These are phyloP conservation scores for Austroboletus novae-zelandiae DNA, from an alignment of 1,284 basidiomycete genomes.

Conservation along the genomic window DNA sequence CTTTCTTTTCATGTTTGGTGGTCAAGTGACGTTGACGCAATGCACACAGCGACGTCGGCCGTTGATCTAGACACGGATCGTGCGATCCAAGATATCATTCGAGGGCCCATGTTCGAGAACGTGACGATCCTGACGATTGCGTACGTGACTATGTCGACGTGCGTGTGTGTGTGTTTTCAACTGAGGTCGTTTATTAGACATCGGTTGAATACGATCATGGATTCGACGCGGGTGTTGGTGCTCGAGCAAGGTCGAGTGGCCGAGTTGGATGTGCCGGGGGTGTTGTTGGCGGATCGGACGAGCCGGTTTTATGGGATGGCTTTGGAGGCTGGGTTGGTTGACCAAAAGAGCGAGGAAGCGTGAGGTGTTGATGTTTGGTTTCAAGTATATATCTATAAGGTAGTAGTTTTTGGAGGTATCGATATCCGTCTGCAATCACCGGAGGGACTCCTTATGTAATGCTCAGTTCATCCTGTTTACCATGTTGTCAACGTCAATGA, in stretches of 20 bases:
- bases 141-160: constrained; percentile 35
- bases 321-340: constrained; percentile 27
- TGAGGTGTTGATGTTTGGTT: too few relatives aligned
- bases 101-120: constrained; percentile 62
- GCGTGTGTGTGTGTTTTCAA: neutral
- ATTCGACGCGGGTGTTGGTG: constrained; percentile 82
- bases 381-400: too few relatives aligned
- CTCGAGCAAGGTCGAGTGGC: constrained; percentile 69
- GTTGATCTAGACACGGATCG: constrained; percentile 91
- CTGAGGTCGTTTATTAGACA: constrained; percentile 49
- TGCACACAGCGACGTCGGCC: constrained; percentile 62
- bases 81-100: constrained; percentile 80
- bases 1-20: neutral
- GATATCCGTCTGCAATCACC: too few relatives aligned
- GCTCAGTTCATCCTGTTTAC: too few relatives aligned
- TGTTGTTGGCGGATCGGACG: constrained; percentile 20
- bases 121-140: constrained; percentile 86
- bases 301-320: constrained; percentile 33
- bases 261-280: constrained; percentile 27
- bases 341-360: neutral
- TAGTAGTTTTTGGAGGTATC: too few relatives aligned
- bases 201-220: constrained; percentile 88
- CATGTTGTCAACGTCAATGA: too few relatives aligned
- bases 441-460: too few relatives aligned
- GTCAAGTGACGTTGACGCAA: neutral